phyloP scores from a whole-genome alignment of 75 land plant species.

The Selaginella tamariscina region DNA sequence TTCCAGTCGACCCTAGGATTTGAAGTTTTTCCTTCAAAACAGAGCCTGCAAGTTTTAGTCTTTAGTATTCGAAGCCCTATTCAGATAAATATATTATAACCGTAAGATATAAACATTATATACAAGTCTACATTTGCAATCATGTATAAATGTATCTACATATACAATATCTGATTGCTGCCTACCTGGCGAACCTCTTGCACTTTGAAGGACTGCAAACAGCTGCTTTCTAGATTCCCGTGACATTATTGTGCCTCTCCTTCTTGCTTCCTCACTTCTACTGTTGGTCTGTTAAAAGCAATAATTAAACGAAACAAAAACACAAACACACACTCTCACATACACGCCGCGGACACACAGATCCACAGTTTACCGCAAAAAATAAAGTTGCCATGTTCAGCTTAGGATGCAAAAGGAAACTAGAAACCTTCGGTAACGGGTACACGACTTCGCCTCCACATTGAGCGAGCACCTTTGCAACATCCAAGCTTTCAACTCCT shows the following conservation, averaged over 20 bases:
- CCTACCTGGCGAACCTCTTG: conserved; percentile 93
- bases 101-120: too few relatives aligned
- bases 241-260: conserved; percentile 53
- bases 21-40: conserved; percentile 87
- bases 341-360: too few relatives aligned
- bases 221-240: conserved; percentile 92
- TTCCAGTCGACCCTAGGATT: conserved; percentile 76
- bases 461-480: conserved; percentile 64
- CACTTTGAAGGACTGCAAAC: conserved; percentile 91
- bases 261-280: conserved; percentile 44
- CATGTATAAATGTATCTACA: not conserved
- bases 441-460: conserved; percentile 76
- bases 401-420: conserved; percentile 76
- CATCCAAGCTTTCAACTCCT: conserved; percentile 80
- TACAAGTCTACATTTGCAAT: too few relatives aligned
- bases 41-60: conserved; percentile 69
- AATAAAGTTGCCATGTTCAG: conserved; percentile 71
- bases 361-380: conserved; percentile 48
- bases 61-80: too few relatives aligned
- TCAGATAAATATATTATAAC: too few relatives aligned
- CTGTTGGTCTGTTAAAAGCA: not conserved
- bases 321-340: too few relatives aligned
- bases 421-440: conserved; percentile 65
- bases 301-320: not conserved
- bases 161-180: not conserved